phyloP scores from a whole-genome alignment of 257 asterid genomes.

The Scutellaria galericulata region DNA sequence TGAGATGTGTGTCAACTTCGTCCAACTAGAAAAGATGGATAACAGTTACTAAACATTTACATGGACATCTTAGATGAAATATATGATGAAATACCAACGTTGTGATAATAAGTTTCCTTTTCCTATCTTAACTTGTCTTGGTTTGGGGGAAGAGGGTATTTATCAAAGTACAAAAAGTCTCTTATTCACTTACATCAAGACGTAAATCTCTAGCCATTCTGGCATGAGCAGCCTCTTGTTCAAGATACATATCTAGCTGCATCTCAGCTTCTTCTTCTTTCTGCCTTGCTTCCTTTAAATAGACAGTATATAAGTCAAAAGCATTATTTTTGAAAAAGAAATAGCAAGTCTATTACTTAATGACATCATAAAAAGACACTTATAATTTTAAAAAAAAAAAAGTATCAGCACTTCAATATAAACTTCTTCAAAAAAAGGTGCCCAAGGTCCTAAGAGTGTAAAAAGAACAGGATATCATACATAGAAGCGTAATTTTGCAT shows the following conservation, averaged over 20 bases:
- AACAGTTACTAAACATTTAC: slow-evolving; percentile 32
- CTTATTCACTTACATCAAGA: slow-evolving; percentile 52
- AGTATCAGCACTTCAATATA: no score
- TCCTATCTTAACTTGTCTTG: neutral
- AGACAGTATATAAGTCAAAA: slow-evolving; percentile 31
- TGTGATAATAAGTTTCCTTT: neutral
- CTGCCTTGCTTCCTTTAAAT: slow-evolving; percentile 64
- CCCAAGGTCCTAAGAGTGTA: slow-evolving; percentile 13
- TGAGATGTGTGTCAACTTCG: slow-evolving; percentile 61
- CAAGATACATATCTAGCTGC: slow-evolving; percentile 63
- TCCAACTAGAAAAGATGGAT: slow-evolving; percentile 59
- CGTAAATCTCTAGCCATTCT: slow-evolving; percentile 68
- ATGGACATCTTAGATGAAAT: neutral
- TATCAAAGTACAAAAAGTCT: slow-evolving; percentile 7
- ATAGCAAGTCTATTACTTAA: neutral
- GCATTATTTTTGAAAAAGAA: slow-evolving; percentile 12
- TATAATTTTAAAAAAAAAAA: no score
- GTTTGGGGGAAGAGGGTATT: neutral
- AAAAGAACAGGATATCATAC: neutral
- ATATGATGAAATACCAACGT: slow-evolving; percentile 16
- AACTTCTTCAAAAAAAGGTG: slow-evolving; percentile 10
- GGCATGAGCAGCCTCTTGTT: slow-evolving; percentile 80
- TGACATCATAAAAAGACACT: no score
- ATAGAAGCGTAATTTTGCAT: neutral
- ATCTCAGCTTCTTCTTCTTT: slow-evolving; percentile 80